Evolutionary conservation across 108 stramenopile genomes (phyloP).

Genomic region (Epithemia pelagica): DNA sequence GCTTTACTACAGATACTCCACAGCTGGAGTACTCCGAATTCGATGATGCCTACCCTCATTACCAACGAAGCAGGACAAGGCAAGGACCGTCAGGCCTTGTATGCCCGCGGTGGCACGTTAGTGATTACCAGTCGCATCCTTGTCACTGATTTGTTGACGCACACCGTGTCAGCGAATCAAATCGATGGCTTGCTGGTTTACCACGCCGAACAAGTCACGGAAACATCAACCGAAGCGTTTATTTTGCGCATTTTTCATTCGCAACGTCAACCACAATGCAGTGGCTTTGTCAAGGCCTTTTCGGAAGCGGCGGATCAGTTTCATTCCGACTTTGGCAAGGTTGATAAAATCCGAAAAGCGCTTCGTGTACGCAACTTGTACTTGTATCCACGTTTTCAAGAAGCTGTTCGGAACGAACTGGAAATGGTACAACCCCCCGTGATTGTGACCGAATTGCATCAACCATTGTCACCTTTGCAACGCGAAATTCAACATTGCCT

Average conservation of each 20-base stretch:
- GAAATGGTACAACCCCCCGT: slow-evolving; percentile 49
- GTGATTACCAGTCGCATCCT: slow-evolving; percentile 92
- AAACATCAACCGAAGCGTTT: slow-evolving; percentile 94
- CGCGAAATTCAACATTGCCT: slow-evolving; percentile 83
- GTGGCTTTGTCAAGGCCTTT: slow-evolving; percentile 94
- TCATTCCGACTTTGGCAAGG: slow-evolving; percentile 79
- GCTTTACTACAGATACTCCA: slow-evolving; percentile 49
- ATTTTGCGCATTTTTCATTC: slow-evolving; percentile 87
- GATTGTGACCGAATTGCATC: slow-evolving; percentile 80
- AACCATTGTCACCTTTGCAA: slow-evolving; percentile 78
- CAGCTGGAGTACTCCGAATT: slow-evolving; percentile 66
- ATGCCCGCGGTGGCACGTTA: slow-evolving; percentile 43
- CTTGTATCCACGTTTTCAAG: slow-evolving; percentile 94
- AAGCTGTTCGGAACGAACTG: slow-evolving; percentile 64
- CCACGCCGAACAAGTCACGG: slow-evolving; percentile 85
- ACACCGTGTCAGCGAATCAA: slow-evolving; percentile 46
- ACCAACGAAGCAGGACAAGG: slow-evolving; percentile 74
- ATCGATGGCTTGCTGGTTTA: slow-evolving; percentile 90
- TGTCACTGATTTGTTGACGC: slow-evolving; percentile 91
- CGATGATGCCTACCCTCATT: slow-evolving; percentile 58
- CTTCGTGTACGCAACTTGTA: slow-evolving; percentile 79
- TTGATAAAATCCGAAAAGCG: slow-evolving; percentile 81
- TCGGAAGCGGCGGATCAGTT: slow-evolving; percentile 84
- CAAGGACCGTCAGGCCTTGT: slow-evolving; percentile 50
- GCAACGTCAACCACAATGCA: slow-evolving; percentile 25